Conservation (phyloP, 805 yeast species). For the Saccharomyces jurei region DNA sequence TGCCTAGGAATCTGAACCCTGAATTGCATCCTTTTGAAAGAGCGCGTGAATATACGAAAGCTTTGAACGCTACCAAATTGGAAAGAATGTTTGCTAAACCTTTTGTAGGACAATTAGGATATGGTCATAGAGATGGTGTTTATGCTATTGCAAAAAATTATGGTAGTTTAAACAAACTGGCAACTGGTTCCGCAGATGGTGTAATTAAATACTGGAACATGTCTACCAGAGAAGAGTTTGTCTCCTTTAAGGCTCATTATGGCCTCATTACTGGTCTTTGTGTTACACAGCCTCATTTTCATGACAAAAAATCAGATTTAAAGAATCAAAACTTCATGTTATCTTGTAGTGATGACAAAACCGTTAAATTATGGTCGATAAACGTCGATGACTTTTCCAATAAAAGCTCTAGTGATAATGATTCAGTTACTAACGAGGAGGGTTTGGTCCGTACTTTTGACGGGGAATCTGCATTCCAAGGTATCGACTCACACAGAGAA, state of each 20-base stretch:
- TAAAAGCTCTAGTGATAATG: conserved; percentile 23
- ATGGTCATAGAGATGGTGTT: conserved; percentile 92
- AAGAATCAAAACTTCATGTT: conserved; percentile 41
- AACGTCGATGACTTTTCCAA: conserved; percentile 41
- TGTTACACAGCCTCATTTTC: conserved; percentile 46
- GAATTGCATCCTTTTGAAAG: conserved; percentile 95
- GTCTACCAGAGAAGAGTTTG: conserved; percentile 64
- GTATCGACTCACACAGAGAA: conserved; percentile 76
- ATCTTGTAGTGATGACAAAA: conserved; percentile 87
- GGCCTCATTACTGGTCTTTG: conserved; percentile 82
- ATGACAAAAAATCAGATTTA: conserved; percentile 7
- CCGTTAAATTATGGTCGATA: conserved; percentile 83
- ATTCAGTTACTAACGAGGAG: conserved; percentile 26
- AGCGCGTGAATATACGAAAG: conserved; percentile 92
- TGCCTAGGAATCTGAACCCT: conserved; percentile 87
- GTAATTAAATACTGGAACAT: conserved; percentile 89
- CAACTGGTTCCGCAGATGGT: conserved; percentile 95
- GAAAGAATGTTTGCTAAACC: conserved; percentile 98
- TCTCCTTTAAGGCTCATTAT: conserved; percentile 79
- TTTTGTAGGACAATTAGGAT: conserved; percentile 87
- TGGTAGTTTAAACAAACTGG: conserved; percentile 59
- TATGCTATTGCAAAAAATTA: conserved; percentile 79
- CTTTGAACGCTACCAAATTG: conserved; percentile 87
- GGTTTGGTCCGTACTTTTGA: conserved; percentile 73
- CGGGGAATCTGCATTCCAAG: conserved; percentile 77